Percentiles rank a stretch among this genome's conserved stretches.
Evolutionary conservation across 1,284 basidiomycete species (phyloP).

Genomic region (Malassezia obtusa): DNA sequence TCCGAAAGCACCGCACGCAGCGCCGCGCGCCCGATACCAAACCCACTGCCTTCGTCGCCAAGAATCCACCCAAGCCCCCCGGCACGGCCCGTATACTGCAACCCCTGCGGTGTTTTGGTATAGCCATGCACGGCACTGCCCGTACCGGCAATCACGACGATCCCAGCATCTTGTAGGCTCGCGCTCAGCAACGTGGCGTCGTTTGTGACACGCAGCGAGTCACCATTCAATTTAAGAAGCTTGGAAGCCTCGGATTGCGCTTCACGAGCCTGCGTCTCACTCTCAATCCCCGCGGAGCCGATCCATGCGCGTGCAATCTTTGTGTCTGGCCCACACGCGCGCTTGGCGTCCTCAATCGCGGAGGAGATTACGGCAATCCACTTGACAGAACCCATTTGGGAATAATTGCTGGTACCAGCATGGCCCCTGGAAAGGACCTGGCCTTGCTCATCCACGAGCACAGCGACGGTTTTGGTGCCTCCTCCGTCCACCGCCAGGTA

Average conservation of each 20-base stretch:
- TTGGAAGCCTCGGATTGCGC: conserved; percentile 14
- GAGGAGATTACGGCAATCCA: background rate
- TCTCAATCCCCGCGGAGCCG: conserved; percentile 28
- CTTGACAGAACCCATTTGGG: conserved; percentile 14
- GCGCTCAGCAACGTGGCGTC: conserved; percentile 27
- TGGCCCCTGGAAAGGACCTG: conserved; percentile 14
- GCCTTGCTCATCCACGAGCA: conserved; percentile 16
- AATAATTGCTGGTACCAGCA: conserved; percentile 24
- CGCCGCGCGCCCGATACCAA: conserved; percentile 22
- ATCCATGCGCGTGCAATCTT: conserved; percentile 23
- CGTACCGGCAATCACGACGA: conserved; percentile 33
- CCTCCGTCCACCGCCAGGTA: conserved; percentile 29
- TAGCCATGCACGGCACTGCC: conserved; percentile 30
- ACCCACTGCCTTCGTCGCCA: conserved; percentile 34
- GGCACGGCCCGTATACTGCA: conserved; percentile 1
- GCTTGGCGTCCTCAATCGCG: background rate
- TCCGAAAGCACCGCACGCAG: conserved; percentile 17
- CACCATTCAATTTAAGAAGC: conserved; percentile 11
- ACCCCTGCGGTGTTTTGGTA: background rate
- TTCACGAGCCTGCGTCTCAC: conserved; percentile 7
- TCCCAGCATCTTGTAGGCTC: background rate
- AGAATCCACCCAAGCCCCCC: conserved; percentile 33
- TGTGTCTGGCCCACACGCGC: background rate
- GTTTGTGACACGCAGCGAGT: conserved; percentile 23
- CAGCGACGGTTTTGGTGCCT: conserved; percentile 24